phyloP scores from a whole-genome alignment of 805 yeast species.

The Ogataea nitratoaversa region DNA sequence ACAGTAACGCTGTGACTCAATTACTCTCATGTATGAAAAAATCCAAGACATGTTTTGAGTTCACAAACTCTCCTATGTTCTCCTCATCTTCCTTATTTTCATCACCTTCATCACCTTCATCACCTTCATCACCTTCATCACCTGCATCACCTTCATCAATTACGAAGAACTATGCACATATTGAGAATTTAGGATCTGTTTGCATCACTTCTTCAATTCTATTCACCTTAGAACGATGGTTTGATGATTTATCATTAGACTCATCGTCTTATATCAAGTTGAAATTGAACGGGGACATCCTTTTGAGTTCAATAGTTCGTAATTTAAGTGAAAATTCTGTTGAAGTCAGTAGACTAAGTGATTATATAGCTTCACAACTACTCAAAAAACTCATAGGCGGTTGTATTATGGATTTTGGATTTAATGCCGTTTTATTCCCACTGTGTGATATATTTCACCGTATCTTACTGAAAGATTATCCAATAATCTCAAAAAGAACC shows the following conservation, averaged over 20 bases:
- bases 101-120: slow-evolving; percentile 10
- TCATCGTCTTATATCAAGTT: slow-evolving; percentile 47
- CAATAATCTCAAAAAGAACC: slow-evolving; percentile 47
- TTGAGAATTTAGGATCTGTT: slow-evolving; percentile 55
- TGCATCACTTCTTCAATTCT: slow-evolving; percentile 53
- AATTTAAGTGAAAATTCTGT: slow-evolving; percentile 39
- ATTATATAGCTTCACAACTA: slow-evolving; percentile 50
- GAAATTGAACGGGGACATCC: slow-evolving; percentile 33
- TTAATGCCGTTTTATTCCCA: slow-evolving; percentile 61
- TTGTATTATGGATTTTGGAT: slow-evolving; percentile 75
- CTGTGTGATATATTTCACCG: slow-evolving; percentile 66
- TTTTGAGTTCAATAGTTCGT: slow-evolving; percentile 42
- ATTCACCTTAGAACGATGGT: slow-evolving; percentile 60
- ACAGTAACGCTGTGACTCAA: slow-evolving; percentile 21
- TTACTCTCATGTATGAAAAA: slow-evolving; percentile 49
- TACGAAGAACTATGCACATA: slow-evolving; percentile 34
- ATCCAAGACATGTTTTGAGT: slow-evolving; percentile 58
- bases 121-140: too few species aligned
- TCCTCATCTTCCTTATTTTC: slow-evolving; percentile 8
- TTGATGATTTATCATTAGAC: slow-evolving; percentile 47
- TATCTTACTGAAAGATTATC: slow-evolving; percentile 57
- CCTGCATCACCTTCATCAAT: too few species aligned
- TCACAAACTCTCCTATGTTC: slow-evolving; percentile 23
- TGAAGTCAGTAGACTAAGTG: slow-evolving; percentile 36
- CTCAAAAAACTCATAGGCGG: slow-evolving; percentile 62